Base-by-base conservation (phyloP, 257 asterid genomes). In the Catharanthus roseus region DNA sequence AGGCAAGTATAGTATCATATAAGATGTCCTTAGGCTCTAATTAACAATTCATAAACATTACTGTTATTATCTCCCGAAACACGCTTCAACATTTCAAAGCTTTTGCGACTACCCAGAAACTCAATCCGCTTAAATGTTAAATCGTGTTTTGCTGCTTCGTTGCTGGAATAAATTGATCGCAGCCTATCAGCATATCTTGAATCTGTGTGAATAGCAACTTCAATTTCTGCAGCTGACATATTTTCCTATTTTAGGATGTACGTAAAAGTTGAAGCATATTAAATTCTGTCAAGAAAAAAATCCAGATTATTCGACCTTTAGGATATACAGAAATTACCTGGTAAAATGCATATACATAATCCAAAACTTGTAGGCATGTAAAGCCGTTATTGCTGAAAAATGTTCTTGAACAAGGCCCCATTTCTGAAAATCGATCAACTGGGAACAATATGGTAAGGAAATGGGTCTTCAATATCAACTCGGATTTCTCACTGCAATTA, bases 71-170 rank as follows among this genome's bases (percentile, higher is more conserved):
- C 93, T 11, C 99, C 97, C 4, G 85, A 50, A 21, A 91, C 93
- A 11, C 97, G 95, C 80, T 91, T 93, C 86, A 93, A 53, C 99
- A 89, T 91, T 75, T 93, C 98, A 71, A 93, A 93, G 81, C 96
- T 88, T 87, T 72, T 89, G 21, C 96, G 91, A 72, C 99, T 91
- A 3, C 97, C 99, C 57, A 93, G 85, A 78, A 93, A 89, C 66
- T 89, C 90, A 16, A 91, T 80, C 81, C 99, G 74, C 81, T 83
- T 91, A 71, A 89, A 86, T 26, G 79, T 83, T 10, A 87, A 70
- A 63, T 80, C 82, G 21, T 29, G 71, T 41, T 83, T 76, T 45
- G 84, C 66, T 2, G 82, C 77, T 77, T 82, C 90, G 72, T 85
- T 82, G 72, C 93, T 77, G 58, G 89, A 75, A 77, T 85, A 89